A percentile compares a stretch with the other conserved stretches of the same genome.
These are phyloP conservation scores for Naganishia friedmannii DNA, from an alignment of 768 basidiomycete species.

Conservation along the genomic window DNA sequence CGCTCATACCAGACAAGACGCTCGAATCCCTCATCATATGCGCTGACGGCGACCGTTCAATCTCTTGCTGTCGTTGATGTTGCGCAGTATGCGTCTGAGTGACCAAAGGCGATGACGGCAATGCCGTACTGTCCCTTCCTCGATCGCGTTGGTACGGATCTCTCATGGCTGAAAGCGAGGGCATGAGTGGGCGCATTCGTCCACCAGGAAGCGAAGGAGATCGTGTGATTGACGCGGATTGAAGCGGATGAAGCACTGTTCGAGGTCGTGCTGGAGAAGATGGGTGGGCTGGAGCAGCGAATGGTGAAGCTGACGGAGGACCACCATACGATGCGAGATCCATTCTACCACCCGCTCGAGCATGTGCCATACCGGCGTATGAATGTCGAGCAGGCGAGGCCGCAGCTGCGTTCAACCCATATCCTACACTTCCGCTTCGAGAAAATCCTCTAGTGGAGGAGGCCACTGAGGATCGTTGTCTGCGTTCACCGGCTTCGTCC, in stretches of 20 bases:
- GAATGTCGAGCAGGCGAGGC: conserved; percentile 14
- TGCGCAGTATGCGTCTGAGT: background rate
- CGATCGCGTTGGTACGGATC: background rate
- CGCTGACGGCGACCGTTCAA: background rate
- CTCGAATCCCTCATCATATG: conserved; percentile 16
- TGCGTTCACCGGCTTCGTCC: background rate
- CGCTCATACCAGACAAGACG: conserved; percentile 24
- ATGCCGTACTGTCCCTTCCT: conserved; percentile 7
- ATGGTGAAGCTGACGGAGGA: background rate
- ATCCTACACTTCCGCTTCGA: conserved; percentile 3
- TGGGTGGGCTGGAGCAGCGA: background rate
- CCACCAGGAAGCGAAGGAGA: conserved; percentile 13
- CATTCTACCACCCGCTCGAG: background rate
- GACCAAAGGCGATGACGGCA: conserved; percentile 8
- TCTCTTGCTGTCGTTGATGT: background rate
- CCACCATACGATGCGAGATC: background rate
- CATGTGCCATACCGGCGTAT: background rate
- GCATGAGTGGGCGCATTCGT: background rate
- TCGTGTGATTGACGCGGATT: background rate
- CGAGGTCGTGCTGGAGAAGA: background rate
- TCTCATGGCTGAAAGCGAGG: background rate
- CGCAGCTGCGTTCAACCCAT: background rate
- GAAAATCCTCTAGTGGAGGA: conserved; percentile 1
- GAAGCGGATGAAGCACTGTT: conserved; percentile 4
- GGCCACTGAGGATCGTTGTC: background rate